Evolutionary conservation across 768 basidiomycete species (phyloP).

Genomic region (Cubamyces sp.): DNA sequence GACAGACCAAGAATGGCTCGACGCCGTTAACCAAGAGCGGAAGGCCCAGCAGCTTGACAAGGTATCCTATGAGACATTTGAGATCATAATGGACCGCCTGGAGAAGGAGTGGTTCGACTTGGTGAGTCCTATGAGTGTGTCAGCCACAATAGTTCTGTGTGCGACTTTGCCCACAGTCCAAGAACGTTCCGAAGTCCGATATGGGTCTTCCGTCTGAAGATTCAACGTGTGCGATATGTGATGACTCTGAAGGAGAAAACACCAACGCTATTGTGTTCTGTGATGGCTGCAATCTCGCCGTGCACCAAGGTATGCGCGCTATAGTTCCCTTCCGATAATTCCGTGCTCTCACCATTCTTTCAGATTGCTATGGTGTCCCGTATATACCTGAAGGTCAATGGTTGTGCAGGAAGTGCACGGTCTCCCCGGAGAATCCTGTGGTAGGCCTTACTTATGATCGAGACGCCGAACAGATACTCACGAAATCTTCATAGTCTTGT

Average conservation of each 20-base stretch:
- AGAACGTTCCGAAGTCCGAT: slow-evolving; percentile 89
- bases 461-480: neutral
- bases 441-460: slow-evolving; percentile 48
- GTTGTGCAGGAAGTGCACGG: slow-evolving; percentile 98
- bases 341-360: neutral
- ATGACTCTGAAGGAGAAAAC: slow-evolving; percentile 98
- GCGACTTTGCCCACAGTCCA: slow-evolving; percentile 60
- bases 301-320: slow-evolving; percentile 85
- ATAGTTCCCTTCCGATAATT: too few species aligned
- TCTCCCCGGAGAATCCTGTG: slow-evolving; percentile 95
- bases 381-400: slow-evolving; percentile 99
- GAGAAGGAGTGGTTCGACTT: slow-evolving; percentile 99
- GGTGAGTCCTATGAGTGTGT: slow-evolving; percentile 47
- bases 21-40: slow-evolving; percentile 79
- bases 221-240: slow-evolving; percentile 95
- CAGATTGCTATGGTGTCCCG: slow-evolving; percentile 98
- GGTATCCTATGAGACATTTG: slow-evolving; percentile 86
- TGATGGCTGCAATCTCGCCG: slow-evolving; percentile 97
- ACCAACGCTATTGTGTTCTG: slow-evolving; percentile 99
- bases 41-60: slow-evolving; percentile 72
- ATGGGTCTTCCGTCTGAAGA: slow-evolving; percentile 91
- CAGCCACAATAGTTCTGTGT: neutral
- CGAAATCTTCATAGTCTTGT: slow-evolving; percentile 65
- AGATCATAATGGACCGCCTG: slow-evolving; percentile 95
- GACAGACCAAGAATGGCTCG: slow-evolving; percentile 95